Evolutionary conservation across 1,284 basidiomycete genomes (phyloP).

Genomic region (Boletus smithii): DNA sequence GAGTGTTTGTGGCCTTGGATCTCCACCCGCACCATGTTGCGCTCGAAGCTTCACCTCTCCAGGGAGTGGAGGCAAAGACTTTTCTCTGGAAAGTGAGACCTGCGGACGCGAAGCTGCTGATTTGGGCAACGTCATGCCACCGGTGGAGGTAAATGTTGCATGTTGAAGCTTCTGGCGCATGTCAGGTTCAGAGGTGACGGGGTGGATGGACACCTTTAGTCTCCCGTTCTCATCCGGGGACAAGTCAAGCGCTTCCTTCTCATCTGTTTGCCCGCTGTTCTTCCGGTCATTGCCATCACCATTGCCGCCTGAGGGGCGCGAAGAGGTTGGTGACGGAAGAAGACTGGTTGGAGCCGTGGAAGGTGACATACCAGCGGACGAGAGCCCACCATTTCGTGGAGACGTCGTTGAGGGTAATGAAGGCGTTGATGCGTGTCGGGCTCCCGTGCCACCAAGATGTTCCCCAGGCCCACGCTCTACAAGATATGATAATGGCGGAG

Average conservation of each 20-base stretch:
- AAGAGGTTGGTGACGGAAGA: constrained; percentile 69
- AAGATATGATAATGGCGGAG: constrained; percentile 81
- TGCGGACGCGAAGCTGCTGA: constrained; percentile 35
- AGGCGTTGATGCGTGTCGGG: constrained; percentile 64
- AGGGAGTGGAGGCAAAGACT: constrained; percentile 73
- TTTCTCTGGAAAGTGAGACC: constrained; percentile 53
- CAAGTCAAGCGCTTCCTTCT: constrained; percentile 33
- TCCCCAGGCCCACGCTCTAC: constrained; percentile 63
- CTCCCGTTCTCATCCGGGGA: constrained; percentile 35
- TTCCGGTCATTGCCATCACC: constrained; percentile 49
- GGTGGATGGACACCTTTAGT: constrained; percentile 43
- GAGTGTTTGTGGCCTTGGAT: constrained; percentile 61
- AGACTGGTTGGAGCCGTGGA: constrained; percentile 69
- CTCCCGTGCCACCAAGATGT: constrained; percentile 35
- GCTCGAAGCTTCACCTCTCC: constrained; percentile 47
- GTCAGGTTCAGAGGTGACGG: constrained; percentile 57
- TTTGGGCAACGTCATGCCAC: constrained; percentile 30
- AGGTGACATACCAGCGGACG: constrained; percentile 59
- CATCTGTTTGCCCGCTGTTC: constrained; percentile 38
- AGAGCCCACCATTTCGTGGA: constrained; percentile 48
- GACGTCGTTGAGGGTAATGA: constrained; percentile 59
- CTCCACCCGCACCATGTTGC: constrained; percentile 37
- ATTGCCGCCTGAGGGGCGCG: constrained; percentile 56
- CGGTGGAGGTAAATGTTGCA: constrained; percentile 32
- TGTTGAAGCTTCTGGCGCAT: constrained; percentile 47